phyloP scores from a whole-genome alignment of 2,329 filamentous ascomycete species.

The Diaporthe vaccinii region DNA sequence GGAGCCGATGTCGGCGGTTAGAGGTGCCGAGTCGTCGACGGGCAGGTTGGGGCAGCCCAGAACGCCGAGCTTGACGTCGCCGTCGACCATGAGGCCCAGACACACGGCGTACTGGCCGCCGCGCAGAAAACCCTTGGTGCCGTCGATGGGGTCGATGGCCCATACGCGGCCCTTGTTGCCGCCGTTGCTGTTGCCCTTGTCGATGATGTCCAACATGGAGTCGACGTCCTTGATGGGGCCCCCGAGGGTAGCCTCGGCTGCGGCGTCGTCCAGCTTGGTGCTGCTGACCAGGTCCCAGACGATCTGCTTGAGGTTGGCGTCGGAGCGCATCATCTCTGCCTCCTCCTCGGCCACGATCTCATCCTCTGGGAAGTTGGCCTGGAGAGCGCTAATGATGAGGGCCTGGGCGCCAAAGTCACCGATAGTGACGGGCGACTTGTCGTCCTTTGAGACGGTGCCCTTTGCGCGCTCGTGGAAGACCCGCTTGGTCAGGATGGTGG shows the following conservation, averaged over 20 bases:
- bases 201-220: conserved; percentile 73
- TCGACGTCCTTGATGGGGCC: conserved; percentile 76
- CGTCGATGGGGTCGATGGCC: conserved; percentile 97
- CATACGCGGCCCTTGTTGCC: conserved; percentile 85
- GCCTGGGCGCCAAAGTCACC: conserved; percentile 98
- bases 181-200: conserved; percentile 77
- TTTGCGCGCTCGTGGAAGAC: conserved; percentile 87
- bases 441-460: conserved; percentile 93
- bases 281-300: conserved; percentile 88
- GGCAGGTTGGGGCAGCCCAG: conserved; percentile 96
- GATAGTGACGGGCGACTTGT: conserved; percentile 96
- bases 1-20: conserved; percentile 79
- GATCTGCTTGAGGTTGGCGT: conserved; percentile 76
- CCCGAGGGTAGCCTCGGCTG: conserved; percentile 75
- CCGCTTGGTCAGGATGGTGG: conserved; percentile 65
- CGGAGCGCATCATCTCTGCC: conserved; percentile 80
- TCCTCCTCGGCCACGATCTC: conserved; percentile 97
- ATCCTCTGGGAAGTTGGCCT: conserved; percentile 89
- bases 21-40: conserved; percentile 80
- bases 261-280: conserved; percentile 76
- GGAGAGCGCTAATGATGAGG: conserved; percentile 91
- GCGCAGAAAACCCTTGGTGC: conserved; percentile 95
- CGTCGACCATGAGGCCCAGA: conserved; percentile 91
- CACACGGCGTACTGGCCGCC: conserved; percentile 98
- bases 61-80: conserved; percentile 93